Base-by-base conservation (phyloP, 768 basidiomycete genomes). In the Serpula lacrymans region DNA sequence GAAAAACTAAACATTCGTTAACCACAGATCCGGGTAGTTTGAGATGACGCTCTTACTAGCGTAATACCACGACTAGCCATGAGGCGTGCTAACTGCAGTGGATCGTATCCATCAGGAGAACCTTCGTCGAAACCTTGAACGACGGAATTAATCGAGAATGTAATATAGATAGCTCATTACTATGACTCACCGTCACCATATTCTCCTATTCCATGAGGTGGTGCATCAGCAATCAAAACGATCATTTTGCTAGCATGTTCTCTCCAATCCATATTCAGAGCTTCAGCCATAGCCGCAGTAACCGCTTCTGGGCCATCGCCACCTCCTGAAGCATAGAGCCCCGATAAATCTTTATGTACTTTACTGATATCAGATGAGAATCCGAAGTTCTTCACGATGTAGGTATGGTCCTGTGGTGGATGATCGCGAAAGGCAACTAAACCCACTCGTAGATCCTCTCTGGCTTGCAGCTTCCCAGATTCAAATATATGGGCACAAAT, bases 291-390 rank as follows among this genome's bases (percentile, higher is more conserved):
- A 13, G 86, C 95, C 3, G 95, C 93, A 0, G 95, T 98, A 45
- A 97, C 89, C 11, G 94, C 95, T 62, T 98, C 95, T 0, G 95
- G 95, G 0, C 95, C 95, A 70, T 96, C 95, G 10, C 90, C 89
- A 9, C 91, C 90, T 11, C 91, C 91, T 9, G 84, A 85, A 22
- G 92, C 92, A 64, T 91, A 93, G 48, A 95, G 68, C 13, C 76
- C 72, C 32, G 88, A 84, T 29, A 98, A 72, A 59, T 93, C 78
- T 51, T 75, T 81, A 52, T 95, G 87, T 17, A 97, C 88, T 56
- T 87, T 77, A 53, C 77, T 72, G 50, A 95, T 93, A 58, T 95
- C 88, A 9, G 89, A 90, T 17, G 93, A 87, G 66, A 98, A 97
- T 2, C 88, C 89, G 72, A 93, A 91, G 59, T 88, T 93, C 71